A percentile compares a stretch with the other conserved stretches of the same genome.
phyloP scores from a whole-genome alignment of 148 eudicot species.

The Heliosperma pusillum region DNA sequence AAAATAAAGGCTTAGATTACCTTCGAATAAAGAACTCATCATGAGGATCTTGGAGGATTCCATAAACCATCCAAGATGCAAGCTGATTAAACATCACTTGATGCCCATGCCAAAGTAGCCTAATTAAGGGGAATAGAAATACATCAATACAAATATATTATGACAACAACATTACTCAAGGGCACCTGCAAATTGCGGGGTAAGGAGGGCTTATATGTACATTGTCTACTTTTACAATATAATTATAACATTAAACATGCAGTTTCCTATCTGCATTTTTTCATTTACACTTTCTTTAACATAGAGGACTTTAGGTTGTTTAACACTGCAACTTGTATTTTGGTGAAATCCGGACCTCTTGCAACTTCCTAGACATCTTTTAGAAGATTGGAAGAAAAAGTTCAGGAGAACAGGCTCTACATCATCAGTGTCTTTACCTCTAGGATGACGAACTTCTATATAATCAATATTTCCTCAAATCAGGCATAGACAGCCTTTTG shows the following conservation, averaged over 20 bases:
- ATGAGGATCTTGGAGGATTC: constrained; percentile 87
- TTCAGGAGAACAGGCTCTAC: neutral
- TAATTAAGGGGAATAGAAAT: constrained; percentile 29
- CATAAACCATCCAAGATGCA: constrained; percentile 95
- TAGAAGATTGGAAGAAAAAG: neutral
- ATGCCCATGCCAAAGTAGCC: constrained; percentile 99
- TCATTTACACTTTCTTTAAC: neutral
- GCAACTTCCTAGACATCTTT: neutral
- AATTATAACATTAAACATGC: neutral
- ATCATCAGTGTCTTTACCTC: neutral
- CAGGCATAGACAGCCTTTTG: neutral
- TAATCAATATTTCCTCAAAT: neutral
- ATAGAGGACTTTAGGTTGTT: neutral
- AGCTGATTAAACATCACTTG: constrained; percentile 98
- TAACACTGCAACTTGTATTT: neutral
- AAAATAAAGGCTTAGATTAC: constrained; percentile 31
- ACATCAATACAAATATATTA: neutral
- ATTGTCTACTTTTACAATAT: neutral
- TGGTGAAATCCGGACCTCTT: neutral
- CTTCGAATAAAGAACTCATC: constrained; percentile 84
- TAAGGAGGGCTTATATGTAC: neutral
- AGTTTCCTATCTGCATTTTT: neutral
- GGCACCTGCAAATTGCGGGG: too few relatives aligned
- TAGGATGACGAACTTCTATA: neutral
- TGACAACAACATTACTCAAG: neutral